Base-by-base conservation (phyloP, 257 asterid species). In the Ocimum tenuiflorum region DNA sequence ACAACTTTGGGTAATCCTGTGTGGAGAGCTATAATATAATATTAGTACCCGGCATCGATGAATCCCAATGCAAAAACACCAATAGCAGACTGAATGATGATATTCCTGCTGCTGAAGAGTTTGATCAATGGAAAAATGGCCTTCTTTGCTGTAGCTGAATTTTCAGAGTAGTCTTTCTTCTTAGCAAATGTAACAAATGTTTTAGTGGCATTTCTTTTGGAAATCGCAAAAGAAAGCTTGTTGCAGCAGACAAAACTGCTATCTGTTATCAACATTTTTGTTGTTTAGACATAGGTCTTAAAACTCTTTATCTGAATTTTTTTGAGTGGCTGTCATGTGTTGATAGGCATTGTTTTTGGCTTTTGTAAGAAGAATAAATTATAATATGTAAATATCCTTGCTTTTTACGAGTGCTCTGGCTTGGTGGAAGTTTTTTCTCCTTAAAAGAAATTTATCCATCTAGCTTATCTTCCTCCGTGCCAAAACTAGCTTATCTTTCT, bases 41-140 rank as follows among this genome's bases (percentile, higher is more conserved):
- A n/a, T 39, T 9, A 2, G 60, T 85, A 87, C 97, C 97, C 97
- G 7, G 97, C 97, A 79, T 87, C 97, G 33, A 87, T 73, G 81
- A 85, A 90, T 49, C 97, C 95, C 51, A 87, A 39, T 13, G 96
- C 82, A 73, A 85, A 77, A 3, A 85, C 68, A 72, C 86, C 95
- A 48, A 71, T n/a, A 4, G 78, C 86, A 67, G 86, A 77, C 77
- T 81, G 91, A 66, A 79, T 53, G 55, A 80, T 45, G 51, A 83
- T 68, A 77, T 81, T 38, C 47, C 42, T 86, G 47, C 15, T 77
- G 24, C 20, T 42, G 31, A 27, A 27, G 31, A 27, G 31, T 27
- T 27, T 27, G 20, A 81, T 81, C n/a, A 77, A 36, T 17, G 80
- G 82, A 14, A 33, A 77, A 52, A 6, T 35, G 66, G 77, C 18